A percentile compares a stretch with the other conserved stretches of the same genome.
These are phyloP conservation scores for Fusarium sp. DNA, from an alignment of 2,329 filamentous ascomycete genomes.

Conservation along the genomic window DNA sequence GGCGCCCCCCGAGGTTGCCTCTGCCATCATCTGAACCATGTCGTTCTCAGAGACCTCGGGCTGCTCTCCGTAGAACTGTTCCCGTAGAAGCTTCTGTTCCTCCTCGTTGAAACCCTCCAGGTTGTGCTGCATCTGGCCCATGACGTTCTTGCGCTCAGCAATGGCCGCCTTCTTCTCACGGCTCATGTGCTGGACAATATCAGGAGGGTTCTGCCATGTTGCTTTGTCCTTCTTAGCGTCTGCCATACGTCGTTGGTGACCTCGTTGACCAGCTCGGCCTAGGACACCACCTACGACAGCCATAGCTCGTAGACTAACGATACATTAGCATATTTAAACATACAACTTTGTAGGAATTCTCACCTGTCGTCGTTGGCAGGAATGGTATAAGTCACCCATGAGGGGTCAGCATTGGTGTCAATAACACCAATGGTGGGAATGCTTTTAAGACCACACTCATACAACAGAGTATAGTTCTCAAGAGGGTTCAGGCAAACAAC, in stretches of 20 bases:
- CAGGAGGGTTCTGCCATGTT: constrained; percentile 68
- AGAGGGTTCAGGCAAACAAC: constrained; percentile 93
- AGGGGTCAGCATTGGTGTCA: constrained; percentile 92
- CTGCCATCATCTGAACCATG: constrained; percentile 52
- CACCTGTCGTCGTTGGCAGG: constrained; percentile 96
- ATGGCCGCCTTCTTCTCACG: constrained; percentile 49
- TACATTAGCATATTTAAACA: constrained; percentile 41
- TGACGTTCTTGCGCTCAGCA: constrained; percentile 52
- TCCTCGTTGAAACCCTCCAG: constrained; percentile 54
- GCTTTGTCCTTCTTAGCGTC: constrained; percentile 71
- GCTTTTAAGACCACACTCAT: constrained; percentile 88
- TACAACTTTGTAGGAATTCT: constrained; percentile 40
- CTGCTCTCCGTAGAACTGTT: constrained; percentile 44
- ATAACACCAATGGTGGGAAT: constrained; percentile 96
- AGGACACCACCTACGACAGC: constrained; percentile 87
- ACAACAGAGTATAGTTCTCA: constrained; percentile 90
- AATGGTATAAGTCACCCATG: constrained; percentile 95
- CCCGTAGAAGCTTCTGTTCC: constrained; percentile 51
- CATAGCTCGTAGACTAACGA: constrained; percentile 78
- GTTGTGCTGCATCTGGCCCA: constrained; percentile 53
- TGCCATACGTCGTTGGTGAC: constrained; percentile 74
- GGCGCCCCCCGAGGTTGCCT: constrained; percentile 33
- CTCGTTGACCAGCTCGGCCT: constrained; percentile 83
- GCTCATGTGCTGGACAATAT: constrained; percentile 57
- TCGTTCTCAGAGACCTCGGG: constrained; percentile 52